These are phyloP conservation scores for Tuber indicum DNA, from an alignment of 495 filamentous ascomycete genomes.

Conservation along the genomic window DNA sequence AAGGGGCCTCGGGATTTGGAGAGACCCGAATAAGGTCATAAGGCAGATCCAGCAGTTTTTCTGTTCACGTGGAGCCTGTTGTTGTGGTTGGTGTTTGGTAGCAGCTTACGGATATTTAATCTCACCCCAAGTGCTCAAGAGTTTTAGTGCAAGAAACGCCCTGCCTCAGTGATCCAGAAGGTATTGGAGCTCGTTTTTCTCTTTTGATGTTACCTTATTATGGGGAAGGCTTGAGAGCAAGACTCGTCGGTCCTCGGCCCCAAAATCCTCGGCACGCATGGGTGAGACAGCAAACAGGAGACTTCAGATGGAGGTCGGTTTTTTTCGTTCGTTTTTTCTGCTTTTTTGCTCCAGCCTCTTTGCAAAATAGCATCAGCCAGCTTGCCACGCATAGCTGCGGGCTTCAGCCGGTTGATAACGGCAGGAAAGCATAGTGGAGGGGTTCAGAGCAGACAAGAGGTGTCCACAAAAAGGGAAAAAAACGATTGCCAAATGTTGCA, in stretches of 20 bases:
- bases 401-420: conserved; percentile 32
- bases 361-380: conserved; percentile 25
- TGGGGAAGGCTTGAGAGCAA: conserved; percentile 10
- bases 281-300: not conserved
- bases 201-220: conserved; percentile 19
- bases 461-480: conserved; percentile 23
- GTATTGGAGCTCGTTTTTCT: conserved; percentile 6
- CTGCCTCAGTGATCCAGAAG: not conserved
- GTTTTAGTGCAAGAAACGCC: not conserved
- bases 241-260: not conserved
- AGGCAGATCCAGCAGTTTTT: not conserved
- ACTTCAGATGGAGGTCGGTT: not conserved
- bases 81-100: not conserved
- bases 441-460: conserved; percentile 15
- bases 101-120: not conserved
- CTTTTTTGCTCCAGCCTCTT: not conserved
- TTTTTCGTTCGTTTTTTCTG: not conserved
- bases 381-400: conserved; percentile 7
- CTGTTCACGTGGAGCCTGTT: not conserved
- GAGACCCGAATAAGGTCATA: not conserved
- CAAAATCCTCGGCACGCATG: not conserved
- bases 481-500: conserved; percentile 27
- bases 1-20: not conserved
- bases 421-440: not conserved
- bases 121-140: not conserved